These are phyloP conservation scores for Cladochytrium replicatum DNA, from an alignment of 192 early-diverging fungal species.

Conservation along the genomic window DNA sequence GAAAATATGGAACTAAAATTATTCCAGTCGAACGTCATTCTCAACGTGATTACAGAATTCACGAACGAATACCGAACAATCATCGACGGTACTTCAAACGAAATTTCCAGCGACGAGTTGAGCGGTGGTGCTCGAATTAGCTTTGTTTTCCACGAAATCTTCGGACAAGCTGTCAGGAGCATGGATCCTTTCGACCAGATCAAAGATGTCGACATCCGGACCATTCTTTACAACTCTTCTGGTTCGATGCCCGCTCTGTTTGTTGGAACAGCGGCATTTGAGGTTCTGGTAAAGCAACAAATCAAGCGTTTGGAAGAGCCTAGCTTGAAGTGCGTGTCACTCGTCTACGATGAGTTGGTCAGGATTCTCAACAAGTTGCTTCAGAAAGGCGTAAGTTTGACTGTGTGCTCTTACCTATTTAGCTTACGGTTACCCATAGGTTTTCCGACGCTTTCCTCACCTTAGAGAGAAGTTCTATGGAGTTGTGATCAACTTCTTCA, in stretches of 20 bases:
- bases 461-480: slow-evolving; percentile 87
- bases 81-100: slow-evolving; percentile 91
- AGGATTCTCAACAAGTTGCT: slow-evolving; percentile 89
- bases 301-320: slow-evolving; percentile 98
- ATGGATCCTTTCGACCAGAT: slow-evolving; percentile 99
- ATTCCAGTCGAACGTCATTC: slow-evolving; percentile 72
- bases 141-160: slow-evolving; percentile 99
- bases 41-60: slow-evolving; percentile 98
- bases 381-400: slow-evolving; percentile 66
- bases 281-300: slow-evolving; percentile 97
- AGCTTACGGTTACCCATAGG: slow-evolving; percentile 15
- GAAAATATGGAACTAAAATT: too few relatives aligned
- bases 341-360: slow-evolving; percentile 97
- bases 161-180: slow-evolving; percentile 74
- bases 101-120: slow-evolving; percentile 89
- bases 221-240: slow-evolving; percentile 95
- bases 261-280: slow-evolving; percentile 96
- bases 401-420: too few relatives aligned
- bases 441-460: slow-evolving; percentile 93
- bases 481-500: slow-evolving; percentile 89
- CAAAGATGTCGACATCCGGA: slow-evolving; percentile 98
- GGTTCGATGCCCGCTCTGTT: slow-evolving; percentile 96
- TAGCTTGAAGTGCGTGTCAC: slow-evolving; percentile 83
- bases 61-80: slow-evolving; percentile 92
- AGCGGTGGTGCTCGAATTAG: slow-evolving; percentile 96